Evolutionary conservation across 139 green algal species (phyloP), one percentile per base, ranked within the genome.

Genomic region (Chlamydomonas sp.): DNA sequence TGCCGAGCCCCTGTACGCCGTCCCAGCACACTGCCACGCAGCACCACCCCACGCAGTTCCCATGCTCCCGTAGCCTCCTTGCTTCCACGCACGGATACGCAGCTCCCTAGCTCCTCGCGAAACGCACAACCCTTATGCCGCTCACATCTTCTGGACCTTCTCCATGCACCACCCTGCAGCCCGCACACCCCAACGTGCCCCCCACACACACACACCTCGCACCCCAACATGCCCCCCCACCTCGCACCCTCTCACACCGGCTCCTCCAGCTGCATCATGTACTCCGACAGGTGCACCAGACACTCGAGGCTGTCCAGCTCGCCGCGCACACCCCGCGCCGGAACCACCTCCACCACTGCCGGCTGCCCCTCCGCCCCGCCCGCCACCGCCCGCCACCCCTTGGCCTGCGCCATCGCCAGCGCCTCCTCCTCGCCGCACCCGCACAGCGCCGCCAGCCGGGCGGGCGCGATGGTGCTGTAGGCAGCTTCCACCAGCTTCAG

Each of bases 231-330:
- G 31, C 31, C 31, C 31, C 31, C 31, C 31, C 31, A 49, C 31
- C 31, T 49, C 31, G 31, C 31, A 49, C 31, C 31, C 31, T 49
- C 31, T 49, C 31, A 49, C 31, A 49, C 31, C 31, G 31, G 31
- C 31, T 49, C 66, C 84, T 88, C 84, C 75, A 88, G 84, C 63
- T 83, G 75, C 74, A 77, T 77, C 84, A 88, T 88, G 49, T 83
- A 83, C 63, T 17, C 75, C 2, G 75, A 77, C 64, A 88, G 84
- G 75, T 83, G 75, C 84, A 83, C 84, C 74, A 88, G 84, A 3
- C 63, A 58, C 57, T 75, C 84, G 57, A 83, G 9, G 63, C 10
- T 68, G 84, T 83, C 84, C 63, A 83, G 63, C 84, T 88, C 57
- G 1, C 84, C 84, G 15, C 75, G 75, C 3, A 1, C 61, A 8